Base-by-base conservation (phyloP, 352 stramenopile species). In the Phytopythium vexans region DNA sequence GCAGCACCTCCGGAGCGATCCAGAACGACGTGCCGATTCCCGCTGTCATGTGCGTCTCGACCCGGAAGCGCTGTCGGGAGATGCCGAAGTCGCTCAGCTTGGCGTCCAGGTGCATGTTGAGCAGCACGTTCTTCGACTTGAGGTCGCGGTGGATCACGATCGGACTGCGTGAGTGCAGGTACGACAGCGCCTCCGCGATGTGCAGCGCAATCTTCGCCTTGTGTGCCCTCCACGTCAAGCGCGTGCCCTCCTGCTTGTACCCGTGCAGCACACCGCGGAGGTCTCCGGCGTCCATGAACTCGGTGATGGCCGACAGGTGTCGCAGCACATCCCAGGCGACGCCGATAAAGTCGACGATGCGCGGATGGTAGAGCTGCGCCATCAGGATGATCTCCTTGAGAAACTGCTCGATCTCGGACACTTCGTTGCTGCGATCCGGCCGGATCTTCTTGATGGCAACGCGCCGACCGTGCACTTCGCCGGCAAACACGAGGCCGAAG, bases 121-220 rank as follows among this genome's bases (percentile, higher is more conserved):
- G 56, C 32, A 92, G 57, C 49, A 92, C 76, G 43, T 92, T 92
- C 70, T 82, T 88, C 3, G 68, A 72, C 71, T 92, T 92, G 37
- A 92, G 68, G 34, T 92, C 82, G 32, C 82, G 74, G 45, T 92
- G 82, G 52, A 92, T 89, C 15, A 81, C 59, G 45, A 70, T 74
- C 4, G 72, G 72, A 15, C 49, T 65, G 33, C 71, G 58, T 6
- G 69, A 69, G 46, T 86, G 75, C 21, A 86, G 50, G 31, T 85
- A 81, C 27, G 54, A 41, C 37, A 84, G 56, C 3, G 61, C 74
- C 31, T 79, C 63, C 3, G 72, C 70, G 21, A 86, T 66, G 47
- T 83, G 67, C 42, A 83, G 45, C 37, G 74, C 59, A 14, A 86
- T 74, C 1, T 36, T 47, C 3, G 58, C 53, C 54, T 85, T 84